Base-by-base conservation (phyloP, 78 protist species). In the Chrysochromulina parva region DNA sequence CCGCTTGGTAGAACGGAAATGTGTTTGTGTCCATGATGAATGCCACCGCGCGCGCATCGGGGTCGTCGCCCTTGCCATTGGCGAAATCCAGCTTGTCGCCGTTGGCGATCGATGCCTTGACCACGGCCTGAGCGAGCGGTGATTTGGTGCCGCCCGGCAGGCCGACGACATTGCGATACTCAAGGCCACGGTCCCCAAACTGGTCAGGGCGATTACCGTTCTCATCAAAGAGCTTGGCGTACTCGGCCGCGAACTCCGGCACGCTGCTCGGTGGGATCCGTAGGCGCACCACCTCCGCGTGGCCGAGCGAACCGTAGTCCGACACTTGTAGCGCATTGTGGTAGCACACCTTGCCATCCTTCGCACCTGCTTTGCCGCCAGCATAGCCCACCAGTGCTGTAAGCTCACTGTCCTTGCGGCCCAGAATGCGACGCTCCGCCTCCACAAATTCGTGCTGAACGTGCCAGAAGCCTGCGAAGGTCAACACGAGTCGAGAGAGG, bases 301-400 rank as follows among this genome's bases (percentile, higher is more conserved):
- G 90, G 20, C 90, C 90, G 16, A 86, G 71, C 53, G 58, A 38
- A 80, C 90, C 90, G 59, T 86, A 86, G 80, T 86, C 90, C 6
- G 90, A 86, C 60, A 52, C 6, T 20, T 19, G 14, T 11, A 13
- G 26, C n/a, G 38, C 71, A 80, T 86, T 86, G 90, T 86, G 90
- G 80, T 86, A 86, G 78, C 90, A 86, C 38, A 86, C 90, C 38
- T 38, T 65, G 53, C 74, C 74, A 65, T 86, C 80, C 58, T 52
- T 54, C 57, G 57, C 80, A 7, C 67, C 81, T 20, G 52, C 20
- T 26, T 22, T 58, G 53, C 90, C 90, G 13, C 90, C 90, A 0
- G 90, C 90, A 50, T 86, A 86, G 48, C 90, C 90, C 11, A 59
- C 78, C 28, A 62, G 11, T 2, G 80, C 2, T 13, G 90, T 86